Evolutionary conservation across 2,329 filamentous ascomycete species (phyloP).

Genomic region (Fusarium nanum): DNA sequence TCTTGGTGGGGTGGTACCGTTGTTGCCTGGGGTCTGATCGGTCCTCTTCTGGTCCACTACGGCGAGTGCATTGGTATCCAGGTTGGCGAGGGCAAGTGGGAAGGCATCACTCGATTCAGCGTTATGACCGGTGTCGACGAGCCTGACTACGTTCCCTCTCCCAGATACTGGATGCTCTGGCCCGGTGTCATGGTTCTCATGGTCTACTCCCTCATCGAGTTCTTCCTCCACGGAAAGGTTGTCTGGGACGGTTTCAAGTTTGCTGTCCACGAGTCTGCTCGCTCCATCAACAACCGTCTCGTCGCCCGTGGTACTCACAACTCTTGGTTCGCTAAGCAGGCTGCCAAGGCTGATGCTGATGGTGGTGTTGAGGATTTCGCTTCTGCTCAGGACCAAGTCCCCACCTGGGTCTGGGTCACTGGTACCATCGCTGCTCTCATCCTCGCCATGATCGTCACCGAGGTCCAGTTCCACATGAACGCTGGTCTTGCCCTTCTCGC

Average conservation of each 20-base stretch:
- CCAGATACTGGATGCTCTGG: slow-evolving; percentile 59
- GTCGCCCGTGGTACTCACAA: slow-evolving; percentile 49
- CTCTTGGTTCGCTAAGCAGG: slow-evolving; percentile 52
- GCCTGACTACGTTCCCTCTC: slow-evolving; percentile 50
- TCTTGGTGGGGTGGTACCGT: slow-evolving; percentile 69
- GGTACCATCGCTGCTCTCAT: slow-evolving; percentile 61
- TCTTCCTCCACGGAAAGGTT: slow-evolving; percentile 55
- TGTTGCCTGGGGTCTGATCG: slow-evolving; percentile 66
- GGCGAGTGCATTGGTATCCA: slow-evolving; percentile 63
- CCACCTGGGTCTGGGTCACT: slow-evolving; percentile 64
- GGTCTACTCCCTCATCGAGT: slow-evolving; percentile 56
- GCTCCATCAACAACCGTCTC: slow-evolving; percentile 48
- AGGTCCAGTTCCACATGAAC: slow-evolving; percentile 67
- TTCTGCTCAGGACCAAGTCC: slow-evolving; percentile 59
- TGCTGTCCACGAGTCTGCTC: slow-evolving; percentile 48
- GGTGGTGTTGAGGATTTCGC: slow-evolving; percentile 56
- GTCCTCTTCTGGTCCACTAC: slow-evolving; percentile 59
- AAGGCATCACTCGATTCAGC: slow-evolving; percentile 47
- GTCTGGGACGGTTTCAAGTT: slow-evolving; percentile 52
- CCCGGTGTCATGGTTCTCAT: slow-evolving; percentile 59
- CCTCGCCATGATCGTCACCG: slow-evolving; percentile 64
- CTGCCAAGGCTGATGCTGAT: slow-evolving; percentile 49
- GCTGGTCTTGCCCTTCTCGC: slow-evolving; percentile 67
- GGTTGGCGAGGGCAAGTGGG: slow-evolving; percentile 48
- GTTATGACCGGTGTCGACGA: slow-evolving; percentile 47